Base-by-base conservation (phyloP, 495 filamentous ascomycete species). In the Trichoderma virens region DNA sequence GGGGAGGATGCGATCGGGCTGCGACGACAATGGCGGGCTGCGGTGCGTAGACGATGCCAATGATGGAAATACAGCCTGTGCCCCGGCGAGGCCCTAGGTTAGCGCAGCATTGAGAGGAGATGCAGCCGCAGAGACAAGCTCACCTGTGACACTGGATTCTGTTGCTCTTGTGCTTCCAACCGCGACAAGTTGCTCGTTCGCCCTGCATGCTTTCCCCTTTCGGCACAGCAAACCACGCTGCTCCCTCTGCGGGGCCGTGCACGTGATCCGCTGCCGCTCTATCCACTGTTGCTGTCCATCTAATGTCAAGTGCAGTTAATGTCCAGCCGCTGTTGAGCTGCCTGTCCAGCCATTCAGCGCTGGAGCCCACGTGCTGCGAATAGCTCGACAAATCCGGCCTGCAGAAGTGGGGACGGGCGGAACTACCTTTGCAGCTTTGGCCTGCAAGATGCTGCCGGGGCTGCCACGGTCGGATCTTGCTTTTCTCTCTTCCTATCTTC, bases 151-250 rank as follows among this genome's bases (percentile, higher is more conserved):
- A 56, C 51, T 5, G 5, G 23, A 56, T 30, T 3, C 27, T 56
- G 23, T 8, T 56, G 51, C 13, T 13, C 9, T 30, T 30, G 51
- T 28, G 51, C 51, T 56, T 56, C 51, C 25, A 28, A 13, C 51
- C 51, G 51, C 51, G 51, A 35, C 59, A 61, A 35, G 31, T 39
- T 61, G 59, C n/a, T 61, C n/a, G 14, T 38, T 61, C 31, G 31
- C 59, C 35, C 59, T 61, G 59, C 27, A n/a, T 35, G 31, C 35
- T 39, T 61, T 61, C 59, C 59, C 59, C 59, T 61, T 61, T 61
- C 38, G 59, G 59, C 7, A 35, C 59, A 35, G 59, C 30, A n/a
- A 38, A 38, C 30, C 2, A 5, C 59, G 59, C 59, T 8, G 23
- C 51, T 14, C 20, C 59, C 5, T 23, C 20, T 23, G 59, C 59